These are phyloP conservation scores for Catharanthus roseus DNA, from an alignment of 257 asterid species.

Conservation along the genomic window DNA sequence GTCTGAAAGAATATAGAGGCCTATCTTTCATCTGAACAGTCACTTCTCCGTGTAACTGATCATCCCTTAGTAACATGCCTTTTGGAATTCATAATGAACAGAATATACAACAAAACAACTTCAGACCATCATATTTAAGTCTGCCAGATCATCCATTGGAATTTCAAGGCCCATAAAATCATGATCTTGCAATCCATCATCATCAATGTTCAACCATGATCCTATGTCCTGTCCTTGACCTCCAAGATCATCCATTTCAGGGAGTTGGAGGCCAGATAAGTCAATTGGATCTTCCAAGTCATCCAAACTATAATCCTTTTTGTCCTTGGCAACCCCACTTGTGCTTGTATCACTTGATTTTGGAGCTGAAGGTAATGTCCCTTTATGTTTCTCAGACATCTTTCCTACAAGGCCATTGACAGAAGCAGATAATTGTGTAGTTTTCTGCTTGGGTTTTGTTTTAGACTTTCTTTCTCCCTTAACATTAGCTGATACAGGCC, in stretches of 20 bases:
- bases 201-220: constrained; percentile 80
- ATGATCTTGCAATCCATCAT: constrained; percentile 64
- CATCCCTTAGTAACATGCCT: constrained; percentile 31
- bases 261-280: constrained; percentile 75
- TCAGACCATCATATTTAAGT: constrained; percentile 80
- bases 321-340: constrained; percentile 37
- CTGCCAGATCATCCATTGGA: constrained; percentile 87
- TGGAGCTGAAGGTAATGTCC: constrained; percentile 37
- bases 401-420: constrained; percentile 62
- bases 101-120: constrained; percentile 47
- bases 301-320: constrained; percentile 37
- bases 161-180: constrained; percentile 75
- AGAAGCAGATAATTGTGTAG: constrained; percentile 62
- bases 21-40: constrained; percentile 33
- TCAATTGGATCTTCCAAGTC: constrained; percentile 90
- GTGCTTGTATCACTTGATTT: constrained; percentile 47
- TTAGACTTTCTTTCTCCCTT: constrained; percentile 87
- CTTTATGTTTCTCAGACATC: constrained; percentile 53
- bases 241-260: constrained; percentile 78
- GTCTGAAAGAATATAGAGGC: constrained; percentile 54
- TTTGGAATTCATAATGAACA: constrained; percentile 36
- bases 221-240: constrained; percentile 87
- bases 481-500: constrained; percentile 40
- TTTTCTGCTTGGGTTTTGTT: constrained; percentile 78
- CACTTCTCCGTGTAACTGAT: constrained; percentile 42